These are phyloP conservation scores for Hymenoscyphus linearis DNA, from an alignment of 2,329 filamentous ascomycete species.

Conservation along the genomic window DNA sequence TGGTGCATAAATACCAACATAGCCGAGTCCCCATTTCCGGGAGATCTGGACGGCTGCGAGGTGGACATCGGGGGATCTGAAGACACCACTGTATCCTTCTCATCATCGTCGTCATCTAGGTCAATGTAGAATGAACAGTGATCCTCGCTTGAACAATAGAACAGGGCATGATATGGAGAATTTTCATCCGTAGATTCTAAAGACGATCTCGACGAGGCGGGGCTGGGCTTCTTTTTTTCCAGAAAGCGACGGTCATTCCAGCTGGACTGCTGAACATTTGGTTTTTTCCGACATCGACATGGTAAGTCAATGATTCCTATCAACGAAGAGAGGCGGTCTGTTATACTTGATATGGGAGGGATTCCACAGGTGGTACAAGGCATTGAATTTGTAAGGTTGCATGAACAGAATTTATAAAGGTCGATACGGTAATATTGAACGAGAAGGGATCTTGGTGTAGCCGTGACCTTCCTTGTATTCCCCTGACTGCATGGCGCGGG, in stretches of 20 bases:
- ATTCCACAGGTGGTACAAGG: conserved; percentile 7
- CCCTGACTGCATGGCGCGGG: conserved; percentile 7
- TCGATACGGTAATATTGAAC: not conserved
- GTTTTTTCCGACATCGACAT: conserved; percentile 4
- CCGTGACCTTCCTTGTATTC: not conserved
- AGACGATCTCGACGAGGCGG: not conserved
- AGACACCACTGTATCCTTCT: not conserved
- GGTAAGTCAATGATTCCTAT: conserved; percentile 1
- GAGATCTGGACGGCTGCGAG: not conserved
- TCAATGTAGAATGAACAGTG: conserved; percentile 5
- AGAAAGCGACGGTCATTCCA: not conserved
- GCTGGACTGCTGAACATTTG: not conserved
- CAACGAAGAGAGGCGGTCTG: conserved; percentile 5
- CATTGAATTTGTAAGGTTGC: conserved; percentile 4
- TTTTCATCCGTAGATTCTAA: not conserved
- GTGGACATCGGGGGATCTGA: conserved; percentile 2
- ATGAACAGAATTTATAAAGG: conserved; percentile 5
- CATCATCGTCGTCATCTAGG: not conserved
- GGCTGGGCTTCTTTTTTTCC: not conserved
- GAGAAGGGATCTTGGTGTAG: conserved; percentile 2
- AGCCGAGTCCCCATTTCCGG: conserved; percentile 1
- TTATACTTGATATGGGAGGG: not conserved
- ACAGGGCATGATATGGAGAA: not conserved
- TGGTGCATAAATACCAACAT: not conserved
- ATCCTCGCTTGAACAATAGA: conserved; percentile 8